These are phyloP conservation scores for Rhizopus delemar DNA, from an alignment of 371 early-diverging fungal species.

Conservation along the genomic window DNA sequence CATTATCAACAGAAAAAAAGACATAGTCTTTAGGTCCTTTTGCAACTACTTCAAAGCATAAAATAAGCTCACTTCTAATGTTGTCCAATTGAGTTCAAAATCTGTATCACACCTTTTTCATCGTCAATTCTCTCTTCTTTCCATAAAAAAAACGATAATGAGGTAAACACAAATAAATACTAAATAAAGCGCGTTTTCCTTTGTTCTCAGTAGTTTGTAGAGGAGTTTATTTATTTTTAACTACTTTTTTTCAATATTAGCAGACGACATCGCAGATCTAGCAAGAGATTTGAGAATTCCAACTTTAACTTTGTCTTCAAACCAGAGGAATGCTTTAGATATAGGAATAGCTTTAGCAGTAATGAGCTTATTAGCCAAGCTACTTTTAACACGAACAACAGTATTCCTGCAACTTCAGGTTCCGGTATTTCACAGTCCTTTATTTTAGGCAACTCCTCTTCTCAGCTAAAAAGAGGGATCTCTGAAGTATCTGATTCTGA, in stretches of 20 bases:
- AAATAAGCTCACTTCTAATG: too few relatives aligned
- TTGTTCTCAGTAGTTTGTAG: too few relatives aligned
- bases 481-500: slow-evolving; percentile 5
- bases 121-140: too few relatives aligned
- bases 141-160: too few relatives aligned
- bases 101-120: too few relatives aligned
- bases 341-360: slow-evolving; percentile 6
- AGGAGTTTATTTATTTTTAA: too few relatives aligned
- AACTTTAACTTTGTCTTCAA: slow-evolving; percentile 23
- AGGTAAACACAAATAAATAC: too few relatives aligned
- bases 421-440: neutral
- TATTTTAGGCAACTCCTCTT: neutral
- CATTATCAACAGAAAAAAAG: too few relatives aligned
- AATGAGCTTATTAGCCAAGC: slow-evolving; percentile 17
- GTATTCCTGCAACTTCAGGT: slow-evolving; percentile 8
- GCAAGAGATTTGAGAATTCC: slow-evolving; percentile 12
- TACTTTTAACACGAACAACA: neutral
- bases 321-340: neutral
- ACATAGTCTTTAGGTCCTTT: too few relatives aligned
- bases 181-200: too few relatives aligned
- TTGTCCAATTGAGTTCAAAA: too few relatives aligned
- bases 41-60: too few relatives aligned
- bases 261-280: slow-evolving; percentile 19
- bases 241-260: neutral
- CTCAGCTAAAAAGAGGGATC: slow-evolving; percentile 3